Evolutionary conservation across 2,329 filamentous ascomycete genomes (phyloP).

Genomic region (Alternaria triticimaculans): DNA sequence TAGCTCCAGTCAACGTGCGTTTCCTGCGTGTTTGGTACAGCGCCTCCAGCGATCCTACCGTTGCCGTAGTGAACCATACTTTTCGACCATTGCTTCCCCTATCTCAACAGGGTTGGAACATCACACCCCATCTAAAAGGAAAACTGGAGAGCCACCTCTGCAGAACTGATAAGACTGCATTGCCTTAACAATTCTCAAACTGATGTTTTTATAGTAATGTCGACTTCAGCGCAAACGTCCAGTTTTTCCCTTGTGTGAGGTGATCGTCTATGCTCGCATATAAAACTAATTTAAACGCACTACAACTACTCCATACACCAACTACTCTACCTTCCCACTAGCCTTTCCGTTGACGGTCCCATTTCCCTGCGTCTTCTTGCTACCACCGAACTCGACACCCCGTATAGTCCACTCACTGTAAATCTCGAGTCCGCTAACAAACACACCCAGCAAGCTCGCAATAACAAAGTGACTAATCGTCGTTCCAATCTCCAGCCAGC

Average conservation of each 20-base stretch:
- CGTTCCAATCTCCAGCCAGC: conserved; percentile 96
- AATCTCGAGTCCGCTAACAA: conserved; percentile 86
- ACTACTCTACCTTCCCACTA: conserved; percentile 7
- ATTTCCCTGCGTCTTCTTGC: conserved; percentile 16
- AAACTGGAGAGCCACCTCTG: background rate
- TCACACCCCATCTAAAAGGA: background rate
- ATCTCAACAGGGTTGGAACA: background rate
- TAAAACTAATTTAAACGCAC: background rate
- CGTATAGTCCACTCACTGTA: conserved; percentile 83
- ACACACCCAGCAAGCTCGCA: conserved; percentile 85
- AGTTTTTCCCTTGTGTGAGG: background rate
- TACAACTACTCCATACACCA: background rate
- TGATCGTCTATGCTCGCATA: background rate
- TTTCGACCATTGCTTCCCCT: background rate
- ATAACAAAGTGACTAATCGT: conserved; percentile 97
- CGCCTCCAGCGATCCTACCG: background rate
- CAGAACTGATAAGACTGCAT: background rate
- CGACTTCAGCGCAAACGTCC: background rate
- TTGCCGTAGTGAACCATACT: background rate
- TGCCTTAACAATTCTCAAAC: background rate
- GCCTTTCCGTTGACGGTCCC: background rate
- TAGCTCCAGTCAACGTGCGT: background rate
- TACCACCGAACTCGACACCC: conserved; percentile 71
- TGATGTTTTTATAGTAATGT: background rate
- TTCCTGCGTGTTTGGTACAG: background rate